phyloP scores from a whole-genome alignment of 2,329 filamentous ascomycete genomes.

The Clonostachys rosea region DNA sequence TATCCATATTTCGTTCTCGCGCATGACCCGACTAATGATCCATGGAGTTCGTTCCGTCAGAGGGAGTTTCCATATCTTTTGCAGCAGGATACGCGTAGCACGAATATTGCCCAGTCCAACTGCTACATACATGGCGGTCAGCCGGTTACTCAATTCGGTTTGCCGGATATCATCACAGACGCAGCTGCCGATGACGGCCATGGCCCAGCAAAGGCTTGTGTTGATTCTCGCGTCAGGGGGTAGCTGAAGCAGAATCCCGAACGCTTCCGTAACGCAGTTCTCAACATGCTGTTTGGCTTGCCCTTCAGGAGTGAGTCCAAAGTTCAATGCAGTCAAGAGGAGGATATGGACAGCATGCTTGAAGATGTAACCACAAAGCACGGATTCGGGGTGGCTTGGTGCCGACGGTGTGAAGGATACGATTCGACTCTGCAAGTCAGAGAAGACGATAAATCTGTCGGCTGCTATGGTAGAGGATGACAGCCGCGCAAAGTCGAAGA shows the following conservation, averaged over 20 bases:
- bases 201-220: slow-evolving; percentile 16
- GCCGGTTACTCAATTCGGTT: slow-evolving; percentile 16
- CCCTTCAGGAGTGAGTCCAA: not conserved
- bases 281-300: not conserved
- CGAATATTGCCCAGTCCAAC: slow-evolving; percentile 30
- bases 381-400: slow-evolving; percentile 18
- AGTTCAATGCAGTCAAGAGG: slow-evolving; percentile 8
- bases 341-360: slow-evolving; percentile 29
- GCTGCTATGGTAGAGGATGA: slow-evolving; percentile 11
- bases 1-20: slow-evolving; percentile 29
- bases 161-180: slow-evolving; percentile 18
- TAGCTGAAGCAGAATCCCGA: slow-evolving; percentile 9
- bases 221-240: slow-evolving; percentile 11
- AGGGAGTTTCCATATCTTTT: slow-evolving; percentile 25
- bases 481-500: slow-evolving; percentile 25
- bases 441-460: slow-evolving; percentile 27
- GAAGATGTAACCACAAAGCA: slow-evolving; percentile 24
- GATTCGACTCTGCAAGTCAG: slow-evolving; percentile 22
- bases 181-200: slow-evolving; percentile 16
- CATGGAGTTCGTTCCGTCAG: slow-evolving; percentile 16
- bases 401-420: slow-evolving; percentile 23
- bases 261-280: slow-evolving; percentile 6
- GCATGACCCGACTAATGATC: slow-evolving; percentile 30
- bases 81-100: slow-evolving; percentile 21
- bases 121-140: slow-evolving; percentile 11